Evolutionary conservation across 176 grass and related monocot genomes (phyloP), one percentile per base, ranked within the genome.

Genomic region (Oryza officinalis): DNA sequence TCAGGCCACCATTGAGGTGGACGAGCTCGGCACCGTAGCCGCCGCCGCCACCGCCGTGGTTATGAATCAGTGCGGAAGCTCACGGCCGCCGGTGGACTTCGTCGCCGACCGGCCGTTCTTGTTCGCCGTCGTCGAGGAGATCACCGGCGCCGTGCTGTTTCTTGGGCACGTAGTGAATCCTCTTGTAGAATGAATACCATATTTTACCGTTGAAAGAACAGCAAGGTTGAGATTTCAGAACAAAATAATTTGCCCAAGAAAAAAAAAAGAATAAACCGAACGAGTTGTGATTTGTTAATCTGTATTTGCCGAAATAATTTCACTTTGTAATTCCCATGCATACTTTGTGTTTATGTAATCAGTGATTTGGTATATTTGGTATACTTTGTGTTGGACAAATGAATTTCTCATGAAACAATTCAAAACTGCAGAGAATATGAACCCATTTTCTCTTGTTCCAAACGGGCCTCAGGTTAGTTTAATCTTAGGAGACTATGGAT

Each of bases 1-100:
- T 4, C 74, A 85, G 70, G 87, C 71, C 77, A 85, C 87, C 64
- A 14, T 81, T 4, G 50, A 89, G 82, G 82, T 89, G 30, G 82
- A 89, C 50, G 87, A 89, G 50, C 2, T 5, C n/a, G 77, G 77
- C n/a, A 85, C 82, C 49, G 70, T 89, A 15, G 87, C 87, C 0
- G 76, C 74, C 2, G 76, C 63, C 1, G 47, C 87, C 40, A 89
- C 49, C 2, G 70, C 47, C 63, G 76, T 80, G 15, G 1, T 0
- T 14, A 49, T 80, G 0, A 0, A 0, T 0, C 2, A 11, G 37
- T 47, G 49, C 20, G 10, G 0, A 1, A 18, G n/a, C 2, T 13
- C 2, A 1, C 1, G 2, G 0, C 76, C 30, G 28, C 84, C 68
- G 28, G 41, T 65, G 8, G 84, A 86, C 38, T 86, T 80, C 61